These are phyloP conservation scores for Hevea brasiliensis DNA, from an alignment of 345 rosid species.

Conservation along the genomic window DNA sequence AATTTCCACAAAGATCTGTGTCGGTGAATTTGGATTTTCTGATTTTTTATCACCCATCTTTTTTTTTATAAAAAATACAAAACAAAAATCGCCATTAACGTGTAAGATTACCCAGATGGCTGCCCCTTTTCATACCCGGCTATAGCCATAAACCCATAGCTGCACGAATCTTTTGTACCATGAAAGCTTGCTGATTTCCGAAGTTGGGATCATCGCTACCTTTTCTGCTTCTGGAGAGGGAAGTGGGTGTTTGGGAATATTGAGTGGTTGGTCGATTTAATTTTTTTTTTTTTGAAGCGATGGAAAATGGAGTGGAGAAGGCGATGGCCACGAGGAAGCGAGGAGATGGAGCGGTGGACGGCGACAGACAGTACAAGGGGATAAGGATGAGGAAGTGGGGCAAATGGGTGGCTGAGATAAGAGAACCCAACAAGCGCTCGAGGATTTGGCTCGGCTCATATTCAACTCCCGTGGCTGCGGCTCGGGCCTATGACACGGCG, in stretches of 20 bases:
- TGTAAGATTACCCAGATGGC: conserved; percentile 40
- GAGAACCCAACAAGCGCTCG: conserved; percentile 93
- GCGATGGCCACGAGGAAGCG: conserved; percentile 35
- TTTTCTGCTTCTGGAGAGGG: background rate
- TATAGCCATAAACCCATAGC: conserved; percentile 7
- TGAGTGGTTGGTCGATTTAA: background rate
- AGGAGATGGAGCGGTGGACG: conserved; percentile 17
- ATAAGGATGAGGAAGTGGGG: conserved; percentile 99
- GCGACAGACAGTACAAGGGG: conserved; percentile 74
- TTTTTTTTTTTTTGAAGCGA: background rate
- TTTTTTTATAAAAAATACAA: background rate
- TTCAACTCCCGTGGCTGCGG: conserved; percentile 90
- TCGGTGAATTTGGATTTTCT: conserved; percentile 80
- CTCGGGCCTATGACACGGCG: conserved; percentile 95
- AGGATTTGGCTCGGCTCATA: conserved; percentile 98
- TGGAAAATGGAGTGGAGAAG: conserved; percentile 23
- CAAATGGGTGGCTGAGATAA: conserved; percentile 98
- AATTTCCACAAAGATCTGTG: conserved; percentile 44
- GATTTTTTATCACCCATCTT: background rate
- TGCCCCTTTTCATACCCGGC: background rate
- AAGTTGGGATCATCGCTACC: background rate
- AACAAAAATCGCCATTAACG: conserved; percentile 24
- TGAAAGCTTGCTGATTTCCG: background rate
- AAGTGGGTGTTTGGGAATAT: background rate
- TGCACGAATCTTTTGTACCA: conserved; percentile 1